phyloP scores from a whole-genome alignment of 176 grass and related monocot genomes.

The Thalia dealbata region DNA sequence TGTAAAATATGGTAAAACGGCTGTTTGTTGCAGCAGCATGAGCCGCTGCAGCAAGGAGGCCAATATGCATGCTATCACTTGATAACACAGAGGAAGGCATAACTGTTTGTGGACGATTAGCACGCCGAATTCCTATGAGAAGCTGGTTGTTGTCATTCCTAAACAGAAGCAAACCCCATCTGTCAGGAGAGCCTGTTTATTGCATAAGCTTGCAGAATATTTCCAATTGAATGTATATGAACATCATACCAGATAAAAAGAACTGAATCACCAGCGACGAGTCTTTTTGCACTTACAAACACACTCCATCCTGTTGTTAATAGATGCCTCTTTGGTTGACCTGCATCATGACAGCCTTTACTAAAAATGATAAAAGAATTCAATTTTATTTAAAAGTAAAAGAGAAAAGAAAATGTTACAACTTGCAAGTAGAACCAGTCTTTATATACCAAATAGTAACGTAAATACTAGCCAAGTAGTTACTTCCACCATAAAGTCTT shows the following conservation, averaged over 20 bases:
- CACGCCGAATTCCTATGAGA: constrained; percentile 73
- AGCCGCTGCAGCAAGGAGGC: constrained; percentile 92
- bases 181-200: not conserved
- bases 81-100: constrained; percentile 92
- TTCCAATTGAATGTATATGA: not conserved
- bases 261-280: constrained; percentile 85
- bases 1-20: constrained; percentile 93
- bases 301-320: constrained; percentile 95
- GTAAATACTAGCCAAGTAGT: not conserved
- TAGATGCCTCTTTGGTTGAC: constrained; percentile 95
- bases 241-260: constrained; percentile 86
- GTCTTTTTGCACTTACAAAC: constrained; percentile 81
- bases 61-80: constrained; percentile 97
- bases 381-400: not conserved
- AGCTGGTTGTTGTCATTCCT: constrained; percentile 96
- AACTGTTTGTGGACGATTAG: constrained; percentile 75
- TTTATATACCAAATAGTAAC: not conserved
- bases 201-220: constrained; percentile 2
- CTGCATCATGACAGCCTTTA: constrained; percentile 35
- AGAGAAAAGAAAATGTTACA: not conserved
- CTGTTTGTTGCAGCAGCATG: constrained; percentile 96
- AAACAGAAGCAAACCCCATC: constrained; percentile 7
- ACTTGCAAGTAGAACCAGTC: not conserved
- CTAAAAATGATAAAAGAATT: not conserved
- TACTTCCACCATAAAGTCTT: not conserved